These are phyloP conservation scores for Rubia tinctorum DNA, from an alignment of 305 asterid species.

Conservation along the genomic window DNA sequence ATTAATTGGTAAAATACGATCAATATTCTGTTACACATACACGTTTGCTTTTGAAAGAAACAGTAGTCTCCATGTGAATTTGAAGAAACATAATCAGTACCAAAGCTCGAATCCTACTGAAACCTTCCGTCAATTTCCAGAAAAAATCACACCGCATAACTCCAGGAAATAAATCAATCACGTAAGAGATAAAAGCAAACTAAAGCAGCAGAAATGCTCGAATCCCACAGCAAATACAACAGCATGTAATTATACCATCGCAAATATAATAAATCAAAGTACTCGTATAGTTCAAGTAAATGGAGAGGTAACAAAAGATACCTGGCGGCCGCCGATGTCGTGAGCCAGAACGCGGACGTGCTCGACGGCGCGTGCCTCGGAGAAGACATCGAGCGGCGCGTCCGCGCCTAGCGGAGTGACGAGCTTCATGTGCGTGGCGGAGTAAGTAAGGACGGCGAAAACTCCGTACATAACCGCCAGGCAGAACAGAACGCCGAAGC, in stretches of 20 bases:
- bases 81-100: too few relatives aligned
- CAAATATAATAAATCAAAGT: too few relatives aligned
- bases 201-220: background rate
- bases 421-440: constrained; percentile 67
- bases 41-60: background rate
- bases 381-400: constrained; percentile 86
- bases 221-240: too few relatives aligned
- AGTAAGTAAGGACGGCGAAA: constrained; percentile 44
- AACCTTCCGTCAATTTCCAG: background rate
- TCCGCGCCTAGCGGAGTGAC: constrained; percentile 71
- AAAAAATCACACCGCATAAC: background rate
- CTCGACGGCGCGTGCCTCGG: constrained; percentile 89
- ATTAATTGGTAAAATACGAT: too few relatives aligned
- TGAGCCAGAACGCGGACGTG: constrained; percentile 88
- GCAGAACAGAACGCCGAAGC: constrained; percentile 59
- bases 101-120: background rate
- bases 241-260: background rate
- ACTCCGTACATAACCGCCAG: constrained; percentile 54
- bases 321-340: constrained; percentile 98
- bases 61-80: too few relatives aligned
- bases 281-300: too few relatives aligned
- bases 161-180: background rate
- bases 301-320: constrained; percentile 2
- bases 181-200: background rate
- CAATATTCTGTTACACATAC: background rate